Evolutionary conservation across 139 green algal genomes (phyloP).

Genomic region (Nannochloris sp.): DNA sequence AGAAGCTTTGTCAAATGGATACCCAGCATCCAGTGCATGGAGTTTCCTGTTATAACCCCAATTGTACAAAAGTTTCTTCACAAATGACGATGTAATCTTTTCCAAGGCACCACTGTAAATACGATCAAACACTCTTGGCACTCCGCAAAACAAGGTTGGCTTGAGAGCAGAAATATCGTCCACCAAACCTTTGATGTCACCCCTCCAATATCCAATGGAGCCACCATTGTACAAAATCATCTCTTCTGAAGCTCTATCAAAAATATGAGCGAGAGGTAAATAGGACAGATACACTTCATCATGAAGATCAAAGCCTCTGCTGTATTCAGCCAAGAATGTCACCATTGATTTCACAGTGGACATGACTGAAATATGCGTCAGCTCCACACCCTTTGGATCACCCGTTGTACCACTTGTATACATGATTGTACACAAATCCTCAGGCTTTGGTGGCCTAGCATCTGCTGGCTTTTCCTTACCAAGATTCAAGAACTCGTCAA

Average conservation of each 20-base stretch:
- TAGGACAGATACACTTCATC: constrained; percentile 61
- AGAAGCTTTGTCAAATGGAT: constrained; percentile 27
- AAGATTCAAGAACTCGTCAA: constrained; percentile 47
- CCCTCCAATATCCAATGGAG: constrained; percentile 73
- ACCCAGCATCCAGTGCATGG: constrained; percentile 45
- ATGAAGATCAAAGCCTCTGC: background rate
- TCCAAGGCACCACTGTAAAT: constrained; percentile 74
- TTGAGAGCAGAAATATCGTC: constrained; percentile 63
- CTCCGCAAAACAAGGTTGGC: constrained; percentile 85
- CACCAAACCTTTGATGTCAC: constrained; percentile 52
- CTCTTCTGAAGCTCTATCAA: constrained; percentile 74
- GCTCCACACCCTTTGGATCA: constrained; percentile 72
- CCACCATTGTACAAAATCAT: constrained; percentile 59
- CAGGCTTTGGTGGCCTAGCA: constrained; percentile 35
- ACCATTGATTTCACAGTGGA: constrained; percentile 38
- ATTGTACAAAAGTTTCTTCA: constrained; percentile 73
- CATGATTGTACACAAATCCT: constrained; percentile 92
- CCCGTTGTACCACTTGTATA: constrained; percentile 88
- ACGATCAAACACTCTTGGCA: constrained; percentile 92
- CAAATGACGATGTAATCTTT: constrained; percentile 32
- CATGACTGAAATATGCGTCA: constrained; percentile 63
- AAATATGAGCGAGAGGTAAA: constrained; percentile 87
- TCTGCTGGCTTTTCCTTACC: constrained; percentile 34
- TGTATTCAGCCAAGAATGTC: constrained; percentile 29
- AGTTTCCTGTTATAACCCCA: constrained; percentile 72